Percentiles rank a stretch among this genome's conserved stretches.
phyloP scores from a whole-genome alignment of 345 rosid species.

The Bruguiera gymnorhiza region DNA sequence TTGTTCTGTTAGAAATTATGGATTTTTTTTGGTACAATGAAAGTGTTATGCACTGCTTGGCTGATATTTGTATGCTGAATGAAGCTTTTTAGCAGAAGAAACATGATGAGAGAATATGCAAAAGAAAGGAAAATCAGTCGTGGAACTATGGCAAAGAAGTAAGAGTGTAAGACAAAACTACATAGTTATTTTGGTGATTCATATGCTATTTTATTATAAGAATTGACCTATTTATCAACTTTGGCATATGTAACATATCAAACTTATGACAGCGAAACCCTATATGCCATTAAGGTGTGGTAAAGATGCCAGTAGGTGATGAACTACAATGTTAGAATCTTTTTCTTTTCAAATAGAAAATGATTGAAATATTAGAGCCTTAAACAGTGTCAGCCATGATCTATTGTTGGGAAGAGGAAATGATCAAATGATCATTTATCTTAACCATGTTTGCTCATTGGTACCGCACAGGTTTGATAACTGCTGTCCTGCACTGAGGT shows the following conservation, averaged over 20 bases:
- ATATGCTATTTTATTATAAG: no score
- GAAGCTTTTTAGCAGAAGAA: conserved; percentile 4
- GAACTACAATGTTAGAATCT: no score
- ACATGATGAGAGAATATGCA: conserved; percentile 16
- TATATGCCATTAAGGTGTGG: background rate
- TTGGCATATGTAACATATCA: background rate
- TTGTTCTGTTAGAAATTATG: no score
- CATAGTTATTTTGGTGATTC: no score
- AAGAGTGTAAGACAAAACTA: background rate
- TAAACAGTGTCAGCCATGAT: no score
- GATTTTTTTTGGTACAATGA: no score
- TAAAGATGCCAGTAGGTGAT: no score
- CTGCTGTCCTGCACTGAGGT: background rate
- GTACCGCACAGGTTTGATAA: background rate
- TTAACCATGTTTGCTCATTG: background rate
- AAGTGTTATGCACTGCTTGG: background rate
- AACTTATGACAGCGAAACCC: background rate
- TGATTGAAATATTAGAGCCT: no score
- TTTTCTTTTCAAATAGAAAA: no score
- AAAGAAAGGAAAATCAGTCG: conserved; percentile 2
- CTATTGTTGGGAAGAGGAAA: no score
- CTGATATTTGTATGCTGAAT: background rate
- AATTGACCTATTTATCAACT: background rate
- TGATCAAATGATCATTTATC: background rate
- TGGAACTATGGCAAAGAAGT: conserved; percentile 23